These are phyloP conservation scores for Termitomyces sp. DNA, from an alignment of 768 basidiomycete species.

Conservation along the genomic window DNA sequence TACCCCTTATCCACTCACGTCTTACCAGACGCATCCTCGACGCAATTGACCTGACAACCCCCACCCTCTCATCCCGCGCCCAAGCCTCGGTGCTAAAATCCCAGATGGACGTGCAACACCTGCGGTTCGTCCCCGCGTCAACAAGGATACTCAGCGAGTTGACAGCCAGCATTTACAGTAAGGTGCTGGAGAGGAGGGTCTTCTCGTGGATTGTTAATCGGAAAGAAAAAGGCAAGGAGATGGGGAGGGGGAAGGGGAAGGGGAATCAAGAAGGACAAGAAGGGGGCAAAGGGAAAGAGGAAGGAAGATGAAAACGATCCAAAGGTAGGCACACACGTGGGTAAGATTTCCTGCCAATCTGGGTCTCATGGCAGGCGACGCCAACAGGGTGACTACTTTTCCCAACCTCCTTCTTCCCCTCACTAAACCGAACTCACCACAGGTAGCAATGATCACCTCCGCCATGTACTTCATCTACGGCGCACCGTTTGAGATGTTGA, in stretches of 20 bases:
- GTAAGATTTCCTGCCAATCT: constrained; percentile 92
- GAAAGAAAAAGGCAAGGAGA: constrained; percentile 22
- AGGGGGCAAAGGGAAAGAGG: background rate
- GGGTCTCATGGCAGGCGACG: constrained; percentile 80
- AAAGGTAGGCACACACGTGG: constrained; percentile 76
- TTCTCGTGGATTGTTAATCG: constrained; percentile 70
- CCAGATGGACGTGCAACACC: constrained; percentile 65
- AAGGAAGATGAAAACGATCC: constrained; percentile 44
- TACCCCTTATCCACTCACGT: background rate
- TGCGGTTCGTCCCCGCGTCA: constrained; percentile 74
- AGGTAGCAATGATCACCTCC: constrained; percentile 48
- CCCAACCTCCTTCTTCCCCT: background rate
- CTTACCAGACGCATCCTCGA: constrained; percentile 49
- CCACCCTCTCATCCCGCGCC: constrained; percentile 25
- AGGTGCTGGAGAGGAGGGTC: constrained; percentile 78
- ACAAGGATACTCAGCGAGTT: constrained; percentile 73
- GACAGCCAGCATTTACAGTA: constrained; percentile 86
- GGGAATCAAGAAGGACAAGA: constrained; percentile 17
- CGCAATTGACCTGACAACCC: constrained; percentile 35
- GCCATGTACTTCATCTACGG: constrained; percentile 65
- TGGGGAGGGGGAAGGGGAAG: constrained; percentile 36
- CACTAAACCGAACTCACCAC: background rate
- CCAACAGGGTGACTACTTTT: constrained; percentile 39
- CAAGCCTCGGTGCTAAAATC: constrained; percentile 50
- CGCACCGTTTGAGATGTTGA: constrained; percentile 72